phyloP scores from a whole-genome alignment of 371 early-diverging fungal species.

The Apophysomyces elegans region DNA sequence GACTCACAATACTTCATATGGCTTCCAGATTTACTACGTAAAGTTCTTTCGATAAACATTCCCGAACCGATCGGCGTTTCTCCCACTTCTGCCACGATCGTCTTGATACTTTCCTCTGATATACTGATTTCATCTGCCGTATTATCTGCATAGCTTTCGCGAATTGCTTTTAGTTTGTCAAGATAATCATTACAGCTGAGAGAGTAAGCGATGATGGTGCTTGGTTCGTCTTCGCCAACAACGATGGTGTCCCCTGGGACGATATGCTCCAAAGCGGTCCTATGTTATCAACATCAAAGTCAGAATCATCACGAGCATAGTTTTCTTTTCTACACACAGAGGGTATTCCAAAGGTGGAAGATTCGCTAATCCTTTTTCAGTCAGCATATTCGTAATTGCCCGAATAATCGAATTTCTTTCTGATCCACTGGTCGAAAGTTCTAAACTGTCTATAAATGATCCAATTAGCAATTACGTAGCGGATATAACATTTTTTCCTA shows the following conservation, averaged over 20 bases:
- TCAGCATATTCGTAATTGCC: constrained; percentile 77
- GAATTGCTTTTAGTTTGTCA: constrained; percentile 40
- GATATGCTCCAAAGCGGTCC: constrained; percentile 81
- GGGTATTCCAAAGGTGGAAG: constrained; percentile 77
- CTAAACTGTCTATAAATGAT: constrained; percentile 14
- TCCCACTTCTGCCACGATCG: not conserved
- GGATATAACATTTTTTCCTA: not conserved
- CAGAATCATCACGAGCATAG: too few relatives aligned
- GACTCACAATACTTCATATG: constrained; percentile 67
- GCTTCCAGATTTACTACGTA: constrained; percentile 64
- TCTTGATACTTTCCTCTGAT: constrained; percentile 14
- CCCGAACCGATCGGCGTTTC: constrained; percentile 7
- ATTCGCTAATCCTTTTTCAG: constrained; percentile 65
- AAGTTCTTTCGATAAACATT: constrained; percentile 55
- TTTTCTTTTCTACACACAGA: constrained; percentile 52
- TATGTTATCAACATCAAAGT: constrained; percentile 15
- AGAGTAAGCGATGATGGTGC: constrained; percentile 90
- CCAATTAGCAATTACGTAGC: not conserved
- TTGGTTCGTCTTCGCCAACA: constrained; percentile 92
- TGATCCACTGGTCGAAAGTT: constrained; percentile 31
- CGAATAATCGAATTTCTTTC: constrained; percentile 71
- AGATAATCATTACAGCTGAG: constrained; percentile 57
- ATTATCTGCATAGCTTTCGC: constrained; percentile 20
- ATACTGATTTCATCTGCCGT: constrained; percentile 16
- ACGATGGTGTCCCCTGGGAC: constrained; percentile 83